Base-by-base conservation (phyloP, 805 yeast genomes). In the Yarrowia sp. region DNA sequence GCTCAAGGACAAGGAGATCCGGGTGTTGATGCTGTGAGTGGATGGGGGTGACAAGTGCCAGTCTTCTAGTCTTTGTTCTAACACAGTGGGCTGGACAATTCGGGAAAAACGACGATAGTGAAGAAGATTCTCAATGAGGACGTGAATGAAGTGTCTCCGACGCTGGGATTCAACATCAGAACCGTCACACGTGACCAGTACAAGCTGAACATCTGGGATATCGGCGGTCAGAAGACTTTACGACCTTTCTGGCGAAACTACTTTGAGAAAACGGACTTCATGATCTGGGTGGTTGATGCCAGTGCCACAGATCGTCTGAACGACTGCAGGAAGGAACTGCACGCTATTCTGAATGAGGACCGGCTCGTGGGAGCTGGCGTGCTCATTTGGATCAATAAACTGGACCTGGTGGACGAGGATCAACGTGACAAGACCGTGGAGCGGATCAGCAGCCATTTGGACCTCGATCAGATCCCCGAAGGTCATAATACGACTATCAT, bases 161-260 rank as follows among this genome's bases (percentile, higher is more conserved):
- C 98, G 0, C 84, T 93, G 82, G 98, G 98, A 15, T 94, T 93
- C 77, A 88, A 86, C 72, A 94, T 93, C 70, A 83, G 85, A 60
- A 86, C 93, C 0, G 73, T 90, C 0, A 73, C 76, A 0, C 77
- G 80, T 14, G 66, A 38, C n/a, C 71, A 72, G 13, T 74, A 71
- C 67, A 76, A 74, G 38, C 69, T 80, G 55, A 79, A 79, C 44
- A 72, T 80, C 19, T 80, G 83, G 98, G 97, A 91, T 74, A 87
- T 93, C 13, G 98, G 98, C 6, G 98, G 98, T 1, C 98, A 93
- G 76, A 79, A 83, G 53, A 84, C 94, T 1, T 80, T 93, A 49
- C 79, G 98, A 56, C 87, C 93, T 17, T 92, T 92, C 81, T 93
- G 98, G 98, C 87, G 90, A 73, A 94, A 93, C 78, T 93, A 94